Percentiles rank a stretch among this genome's conserved stretches.
phyloP scores from a whole-genome alignment of 164 flowering plant species.

The Umbellularia californica region DNA sequence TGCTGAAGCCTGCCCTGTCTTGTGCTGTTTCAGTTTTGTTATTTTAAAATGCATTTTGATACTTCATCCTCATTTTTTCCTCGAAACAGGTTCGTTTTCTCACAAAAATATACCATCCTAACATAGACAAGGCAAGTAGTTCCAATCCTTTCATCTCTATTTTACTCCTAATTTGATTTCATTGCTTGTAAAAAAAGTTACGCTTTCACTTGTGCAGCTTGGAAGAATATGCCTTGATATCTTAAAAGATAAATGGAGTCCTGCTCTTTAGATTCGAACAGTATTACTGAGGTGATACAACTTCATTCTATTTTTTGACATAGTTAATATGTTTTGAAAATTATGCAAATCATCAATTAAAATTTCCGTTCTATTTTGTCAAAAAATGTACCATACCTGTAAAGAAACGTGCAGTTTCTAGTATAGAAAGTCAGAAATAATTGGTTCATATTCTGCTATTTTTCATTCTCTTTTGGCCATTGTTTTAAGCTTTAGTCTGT shows the following conservation, averaged over 20 bases:
- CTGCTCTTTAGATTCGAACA: conserved; percentile 94
- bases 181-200: neutral
- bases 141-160: neutral
- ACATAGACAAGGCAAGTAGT: conserved; percentile 67
- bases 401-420: too few relatives aligned
- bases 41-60: neutral
- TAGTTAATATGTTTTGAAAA: too few relatives aligned
- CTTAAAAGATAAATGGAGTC: conserved; percentile 97
- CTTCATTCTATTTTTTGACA: neutral
- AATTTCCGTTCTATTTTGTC: too few relatives aligned
- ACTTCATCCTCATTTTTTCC: neutral
- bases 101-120: conserved; percentile 87
- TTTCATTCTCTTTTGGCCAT: too few relatives aligned
- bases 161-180: neutral
- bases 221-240: conserved; percentile 98
- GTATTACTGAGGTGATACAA: conserved; percentile 71
- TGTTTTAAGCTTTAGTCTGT: too few relatives aligned
- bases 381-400: too few relatives aligned
- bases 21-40: neutral
- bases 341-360: too few relatives aligned
- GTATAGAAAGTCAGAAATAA: too few relatives aligned
- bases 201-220: conserved; percentile 47
- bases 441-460: too few relatives aligned
- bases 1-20: neutral
- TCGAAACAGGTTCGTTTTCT: conserved; percentile 70